Percentiles rank a stretch among this genome's conserved stretches.
Evolutionary conservation across 73 alveolate species (phyloP).

Genomic region (Uronychia setigera): DNA sequence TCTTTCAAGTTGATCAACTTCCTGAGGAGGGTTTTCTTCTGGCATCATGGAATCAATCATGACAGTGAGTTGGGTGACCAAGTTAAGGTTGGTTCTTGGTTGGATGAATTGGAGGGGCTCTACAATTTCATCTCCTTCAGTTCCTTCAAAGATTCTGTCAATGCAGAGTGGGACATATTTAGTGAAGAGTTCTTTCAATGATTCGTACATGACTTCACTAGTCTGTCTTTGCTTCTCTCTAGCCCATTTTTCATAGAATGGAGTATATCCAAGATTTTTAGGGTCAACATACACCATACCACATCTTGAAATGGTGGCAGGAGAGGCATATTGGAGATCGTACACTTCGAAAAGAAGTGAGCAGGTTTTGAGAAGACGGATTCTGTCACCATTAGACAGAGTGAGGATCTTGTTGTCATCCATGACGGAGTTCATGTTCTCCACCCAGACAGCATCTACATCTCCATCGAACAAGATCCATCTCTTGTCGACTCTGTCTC

Average conservation of each 20-base stretch:
- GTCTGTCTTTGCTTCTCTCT: slow-evolving; percentile 32
- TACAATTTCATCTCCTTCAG: slow-evolving; percentile 80
- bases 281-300: slow-evolving; percentile 99
- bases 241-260: slow-evolving; percentile 81
- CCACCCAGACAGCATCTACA: slow-evolving; percentile 99
- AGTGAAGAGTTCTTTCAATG: slow-evolving; percentile 61
- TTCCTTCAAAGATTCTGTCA: slow-evolving; percentile 85
- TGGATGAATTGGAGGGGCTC: slow-evolving; percentile 74
- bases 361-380: slow-evolving; percentile 94
- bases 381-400: slow-evolving; percentile 99
- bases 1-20: slow-evolving; percentile 92
- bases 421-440: slow-evolving; percentile 99
- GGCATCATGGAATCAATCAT: slow-evolving; percentile 91
- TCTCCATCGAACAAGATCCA: slow-evolving; percentile 99
- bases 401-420: slow-evolving; percentile 98
- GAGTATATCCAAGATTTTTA: slow-evolving; percentile 71
- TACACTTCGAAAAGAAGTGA: slow-evolving; percentile 91
- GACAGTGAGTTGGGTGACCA: slow-evolving; percentile 88
- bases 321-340: slow-evolving; percentile 98
- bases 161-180: slow-evolving; percentile 80
- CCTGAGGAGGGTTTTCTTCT: slow-evolving; percentile 94
- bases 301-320: slow-evolving; percentile 99
- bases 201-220: slow-evolving; percentile 66
- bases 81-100: slow-evolving; percentile 87
- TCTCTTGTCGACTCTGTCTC: slow-evolving; percentile 67